Percentiles rank a stretch among this genome's conserved stretches.
These are phyloP conservation scores for Populus trichocarpa DNA, from an alignment of 441 rosid species.

Conservation along the genomic window DNA sequence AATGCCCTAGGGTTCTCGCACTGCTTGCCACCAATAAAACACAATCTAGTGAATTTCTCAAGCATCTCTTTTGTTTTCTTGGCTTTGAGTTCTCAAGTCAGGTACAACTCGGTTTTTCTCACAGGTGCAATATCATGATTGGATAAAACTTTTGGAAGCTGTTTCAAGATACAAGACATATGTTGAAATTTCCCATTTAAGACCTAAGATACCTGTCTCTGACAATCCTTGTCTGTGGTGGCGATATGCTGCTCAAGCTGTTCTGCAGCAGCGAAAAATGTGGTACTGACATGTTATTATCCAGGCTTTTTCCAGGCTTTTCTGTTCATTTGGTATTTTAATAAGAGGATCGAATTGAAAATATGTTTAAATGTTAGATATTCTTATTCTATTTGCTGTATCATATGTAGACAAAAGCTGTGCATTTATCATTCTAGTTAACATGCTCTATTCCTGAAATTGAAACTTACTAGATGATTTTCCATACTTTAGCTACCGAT, in stretches of 20 bases:
- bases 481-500: constrained; percentile 57
- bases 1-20: background rate
- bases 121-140: constrained; percentile 96
- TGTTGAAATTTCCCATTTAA: constrained; percentile 84
- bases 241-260: constrained; percentile 91
- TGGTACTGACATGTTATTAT: constrained; percentile 44
- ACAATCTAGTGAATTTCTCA: background rate
- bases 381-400: background rate
- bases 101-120: constrained; percentile 11
- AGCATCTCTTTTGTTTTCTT: background rate
- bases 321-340: background rate
- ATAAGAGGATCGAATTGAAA: background rate
- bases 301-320: background rate
- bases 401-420: background rate
- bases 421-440: background rate
- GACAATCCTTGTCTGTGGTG: constrained; percentile 73
- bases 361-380: background rate
- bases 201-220: constrained; percentile 79
- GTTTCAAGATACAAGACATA: constrained; percentile 79
- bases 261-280: constrained; percentile 75
- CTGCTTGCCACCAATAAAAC: background rate
- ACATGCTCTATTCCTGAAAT: background rate
- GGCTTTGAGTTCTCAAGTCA: background rate
- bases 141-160: constrained; percentile 93
- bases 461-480: background rate